Base-by-base conservation (phyloP, 352 stramenopile species). In the Blastocystis sp. region DNA sequence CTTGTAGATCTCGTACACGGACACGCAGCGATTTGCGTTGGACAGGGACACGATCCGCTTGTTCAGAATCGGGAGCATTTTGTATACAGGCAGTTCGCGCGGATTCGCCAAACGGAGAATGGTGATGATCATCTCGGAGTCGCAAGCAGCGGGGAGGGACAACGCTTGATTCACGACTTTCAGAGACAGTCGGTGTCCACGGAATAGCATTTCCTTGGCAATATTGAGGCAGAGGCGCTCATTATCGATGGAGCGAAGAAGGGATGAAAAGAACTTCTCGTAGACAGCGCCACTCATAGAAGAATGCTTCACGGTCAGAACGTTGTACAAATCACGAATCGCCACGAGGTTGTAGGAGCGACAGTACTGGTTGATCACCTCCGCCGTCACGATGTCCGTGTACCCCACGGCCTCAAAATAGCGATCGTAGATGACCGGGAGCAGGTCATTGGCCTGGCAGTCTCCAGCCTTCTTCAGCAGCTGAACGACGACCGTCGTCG, bases 1-100 rank as follows among this genome's bases (percentile, higher is more conserved):
- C 13, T 85, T 85, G 51, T 85, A 85, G 3, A 85, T n/a, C n/a
- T 85, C 74, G 50, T 59, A 85, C 0, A 85, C 74, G 31, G 74
- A 85, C 3, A 85, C 55, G n/a, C 70, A 16, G 3, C 74, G 61
- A 26, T 69, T 62, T 3, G 74, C 51, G 6, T 29, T 12, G 19
- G 74, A 66, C 35, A 85, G 66, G 19, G 50, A 33, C 13, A 55
- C 37, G 41, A 85, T 85, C 29, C 66, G 31, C n/a, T 67, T 39
- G 26, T 33, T 21, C 19, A 85, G 74, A 16, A 63, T 69, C 12
- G 10, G 35, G 21, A 45, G 10, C 3, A 85, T 85, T 3, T 55
- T 13, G 3, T 29, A 21, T 1, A 37, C 3, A 29, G 74, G 19
- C 12, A 85, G n/a, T 13, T 67, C 60, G 0, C 31, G 19, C 29